Percentiles rank a stretch among this genome's conserved stretches.
Conservation (phyloP, 2,329 filamentous ascomycete species). For the Sarocladium oryzae region DNA sequence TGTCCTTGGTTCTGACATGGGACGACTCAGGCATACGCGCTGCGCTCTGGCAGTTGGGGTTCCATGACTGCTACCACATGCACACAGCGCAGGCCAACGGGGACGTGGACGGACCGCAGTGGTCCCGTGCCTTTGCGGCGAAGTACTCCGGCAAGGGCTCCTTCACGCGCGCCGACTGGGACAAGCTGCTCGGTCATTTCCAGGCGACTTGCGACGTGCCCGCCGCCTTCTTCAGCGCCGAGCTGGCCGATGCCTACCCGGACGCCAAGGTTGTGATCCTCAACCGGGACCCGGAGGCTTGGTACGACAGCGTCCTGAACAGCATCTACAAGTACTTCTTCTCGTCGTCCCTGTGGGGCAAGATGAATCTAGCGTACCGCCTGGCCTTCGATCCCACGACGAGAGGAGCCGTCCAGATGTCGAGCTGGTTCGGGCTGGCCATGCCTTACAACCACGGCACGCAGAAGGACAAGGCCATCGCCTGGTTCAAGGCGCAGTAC, state of each 20-base stretch:
- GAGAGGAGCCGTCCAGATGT: constrained; percentile 19
- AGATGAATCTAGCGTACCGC: constrained; percentile 18
- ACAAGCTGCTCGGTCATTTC: constrained; percentile 36
- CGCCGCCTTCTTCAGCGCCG: constrained; percentile 41
- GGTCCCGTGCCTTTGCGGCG: constrained; percentile 25
- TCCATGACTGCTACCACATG: constrained; percentile 32
- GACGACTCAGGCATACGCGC: constrained; percentile 23
- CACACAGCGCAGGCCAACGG: constrained; percentile 22
- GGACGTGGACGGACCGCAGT: constrained; percentile 18
- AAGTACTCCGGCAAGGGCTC: constrained; percentile 24
- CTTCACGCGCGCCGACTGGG: constrained; percentile 35
- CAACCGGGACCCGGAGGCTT: constrained; percentile 31
- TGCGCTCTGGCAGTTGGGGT: constrained; percentile 28
- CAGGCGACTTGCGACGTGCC: constrained; percentile 52
- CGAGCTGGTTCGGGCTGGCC: constrained; percentile 12
- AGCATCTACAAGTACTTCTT: constrained; percentile 16
- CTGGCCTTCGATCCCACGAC: constrained; percentile 20
- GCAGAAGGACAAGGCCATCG: constrained; percentile 30
- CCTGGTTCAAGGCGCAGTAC: constrained; percentile 31
- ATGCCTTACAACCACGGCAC: constrained; percentile 24
- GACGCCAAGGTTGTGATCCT: constrained; percentile 33
- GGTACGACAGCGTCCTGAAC: constrained; percentile 26
- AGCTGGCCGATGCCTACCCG: constrained; percentile 27
- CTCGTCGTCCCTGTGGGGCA: constrained; percentile 7
- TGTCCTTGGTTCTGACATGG: no score